phyloP scores from a whole-genome alignment of 768 basidiomycete genomes.

The Sarcodon sp. region DNA sequence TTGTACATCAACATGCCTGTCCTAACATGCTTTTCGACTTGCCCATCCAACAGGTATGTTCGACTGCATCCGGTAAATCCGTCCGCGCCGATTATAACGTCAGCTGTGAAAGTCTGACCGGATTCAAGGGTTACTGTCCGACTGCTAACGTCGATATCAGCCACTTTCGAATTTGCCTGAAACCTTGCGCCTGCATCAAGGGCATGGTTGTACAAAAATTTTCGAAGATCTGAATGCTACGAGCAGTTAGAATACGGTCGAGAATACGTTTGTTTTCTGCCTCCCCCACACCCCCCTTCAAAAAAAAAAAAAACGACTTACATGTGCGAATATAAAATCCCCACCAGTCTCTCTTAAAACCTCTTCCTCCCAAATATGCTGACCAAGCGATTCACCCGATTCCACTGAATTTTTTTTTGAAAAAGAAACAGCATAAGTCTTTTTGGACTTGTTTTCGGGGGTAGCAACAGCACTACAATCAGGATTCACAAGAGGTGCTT shows the following conservation, averaged over 20 bases:
- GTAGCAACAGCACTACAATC: not conserved
- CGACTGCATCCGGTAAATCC: constrained; percentile 15
- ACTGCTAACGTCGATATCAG: constrained; percentile 9
- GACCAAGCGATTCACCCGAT: constrained; percentile 15
- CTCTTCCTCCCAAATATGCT: constrained; percentile 16
- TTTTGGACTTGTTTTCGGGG: not conserved
- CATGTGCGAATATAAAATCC: constrained; percentile 17
- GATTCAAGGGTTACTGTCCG: constrained; percentile 14
- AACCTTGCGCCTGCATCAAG: constrained; percentile 12
- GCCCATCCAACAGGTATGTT: constrained; percentile 5
- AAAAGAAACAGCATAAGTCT: not conserved
- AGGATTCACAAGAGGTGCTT: constrained; percentile 10
- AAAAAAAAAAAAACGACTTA: constrained; percentile 7
- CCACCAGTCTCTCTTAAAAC: constrained; percentile 17
- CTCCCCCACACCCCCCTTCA: too few species aligned
- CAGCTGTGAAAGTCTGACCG: constrained; percentile 18
- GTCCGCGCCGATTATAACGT: constrained; percentile 24
- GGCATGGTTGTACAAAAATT: constrained; percentile 18
- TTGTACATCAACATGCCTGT: constrained; percentile 15
- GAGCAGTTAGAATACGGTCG: not conserved
- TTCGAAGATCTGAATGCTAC: constrained; percentile 20
- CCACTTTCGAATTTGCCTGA: constrained; percentile 15
- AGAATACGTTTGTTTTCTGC: not conserved
- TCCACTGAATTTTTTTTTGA: constrained; percentile 9
- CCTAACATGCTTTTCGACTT: constrained; percentile 4